Evolutionary conservation across 2,329 filamentous ascomycete genomes (phyloP), one percentile per base, ranked within the genome.

Genomic region (Neonectria neomacrospora): DNA sequence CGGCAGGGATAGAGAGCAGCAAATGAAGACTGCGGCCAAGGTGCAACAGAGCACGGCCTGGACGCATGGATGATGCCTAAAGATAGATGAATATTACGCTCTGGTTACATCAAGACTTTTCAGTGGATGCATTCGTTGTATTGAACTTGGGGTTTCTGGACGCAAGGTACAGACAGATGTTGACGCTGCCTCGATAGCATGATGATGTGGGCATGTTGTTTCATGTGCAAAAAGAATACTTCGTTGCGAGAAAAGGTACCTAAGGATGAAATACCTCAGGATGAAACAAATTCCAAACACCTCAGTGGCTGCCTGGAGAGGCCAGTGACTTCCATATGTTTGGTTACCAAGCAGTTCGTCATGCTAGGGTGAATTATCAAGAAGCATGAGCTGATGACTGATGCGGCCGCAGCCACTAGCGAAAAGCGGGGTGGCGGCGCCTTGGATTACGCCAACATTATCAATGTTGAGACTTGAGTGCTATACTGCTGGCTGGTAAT

Each of bases 401-500:
- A 63, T 63, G 45, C 50, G 69, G 62, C 65, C 44, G 28, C 30
- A 18, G 26, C 44, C 62, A 44, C 48, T 63, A 68, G 63, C 41
- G 34, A 39, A 65, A 70, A 71, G 70, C 64, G 70, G 70, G 70
- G 67, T 54, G 41, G 54, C 18, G 16, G 39, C 44, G 50, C 44
- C 23, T n/a, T 55, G 20, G 45, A 68, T 72, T 72, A 72, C 70
- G 70, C 63, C 62, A 71, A 63, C 61, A 72, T 71, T 73, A 69
- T 73, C 68, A 41, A 41, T 41, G 8, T 20, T 3, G n/a, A 41
- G n/a, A 18, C 8, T 18, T 41, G 37, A 5, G 37, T 11, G 37
- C 9, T 32, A 32, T 5, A 5, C 16, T 11, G 37, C 14, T 30
- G 8, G 28, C 28, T 6, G 28, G 28, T 58, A 71, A 68, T 64